Evolutionary conservation across 169 alveolate species (phyloP), one percentile per base, ranked within the genome.

Genomic region (Eimeria nieschulzi): DNA sequence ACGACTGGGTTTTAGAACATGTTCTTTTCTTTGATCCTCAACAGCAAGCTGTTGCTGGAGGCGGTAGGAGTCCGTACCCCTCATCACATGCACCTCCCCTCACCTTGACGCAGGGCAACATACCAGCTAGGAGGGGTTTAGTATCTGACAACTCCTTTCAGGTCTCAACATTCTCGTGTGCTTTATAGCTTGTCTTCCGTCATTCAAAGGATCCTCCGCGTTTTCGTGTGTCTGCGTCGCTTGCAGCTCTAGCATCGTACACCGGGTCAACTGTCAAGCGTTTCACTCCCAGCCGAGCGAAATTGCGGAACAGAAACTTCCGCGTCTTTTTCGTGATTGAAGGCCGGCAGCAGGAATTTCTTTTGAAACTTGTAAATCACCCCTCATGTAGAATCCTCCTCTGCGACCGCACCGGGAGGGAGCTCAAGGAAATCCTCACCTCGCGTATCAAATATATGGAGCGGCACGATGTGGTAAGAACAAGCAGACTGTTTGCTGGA

Each of bases 251-350:
- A 26, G 87, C 87, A 8, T 5, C 72, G 21, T 33, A 55, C 87
- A 55, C 33, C 25, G 87, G 87, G n/a, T 71, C 87, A 68, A 79
- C 87, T 12, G 94, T 90, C 39, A 56, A 70, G 76, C 83, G 94
- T 19, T 90, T 90, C 26, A 90, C 94, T 33, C 94, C 94, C 55
- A 79, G 91, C 70, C 70, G 75, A 39, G 94, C 94, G 61, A 90
- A 90, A 75, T 79, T 90, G 61, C 72, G 94, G 56, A 90, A 90
- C 75, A 53, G 94, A 3, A 82, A 82, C 59, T 90, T 90, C 19
- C 66, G 79, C 70, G 85, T 90, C 25, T 75, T 46, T n/a, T 63
- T 82, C 17, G 13, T 7, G 5, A 53, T 90, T 5, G 71, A 79
- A 21, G 85, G 91, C 51, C 19, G 73, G 59, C 56, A 46, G 8